These are phyloP conservation scores for Chaetomium tenue DNA, from an alignment of 495 filamentous ascomycete species.

Conservation along the genomic window DNA sequence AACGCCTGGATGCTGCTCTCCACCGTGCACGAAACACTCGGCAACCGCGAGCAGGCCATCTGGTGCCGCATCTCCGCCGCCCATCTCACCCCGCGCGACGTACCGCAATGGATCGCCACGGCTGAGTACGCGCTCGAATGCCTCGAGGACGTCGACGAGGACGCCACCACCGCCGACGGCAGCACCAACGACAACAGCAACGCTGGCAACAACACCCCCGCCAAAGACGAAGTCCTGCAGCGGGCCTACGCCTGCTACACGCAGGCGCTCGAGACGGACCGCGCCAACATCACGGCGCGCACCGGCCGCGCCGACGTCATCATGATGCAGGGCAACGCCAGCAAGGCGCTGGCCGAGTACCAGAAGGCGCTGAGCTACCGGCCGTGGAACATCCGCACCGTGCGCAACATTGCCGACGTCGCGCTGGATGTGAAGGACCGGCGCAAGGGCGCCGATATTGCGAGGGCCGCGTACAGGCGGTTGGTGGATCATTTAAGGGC, in stretches of 20 bases:
- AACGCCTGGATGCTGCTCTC: conserved; percentile 73
- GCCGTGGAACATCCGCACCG: conserved; percentile 59
- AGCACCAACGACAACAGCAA: too few species aligned
- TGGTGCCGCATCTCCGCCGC: conserved; percentile 68
- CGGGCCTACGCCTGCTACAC: conserved; percentile 68
- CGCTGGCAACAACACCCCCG: conserved; percentile 35
- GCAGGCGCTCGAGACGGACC: conserved; percentile 63
- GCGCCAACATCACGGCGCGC: conserved; percentile 48
- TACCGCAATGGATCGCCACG: conserved; percentile 64
- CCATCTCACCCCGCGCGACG: conserved; percentile 66
- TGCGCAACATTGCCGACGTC: conserved; percentile 63
- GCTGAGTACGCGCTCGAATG: conserved; percentile 60
- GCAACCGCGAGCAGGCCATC: conserved; percentile 64
- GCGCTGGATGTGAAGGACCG: conserved; percentile 58
- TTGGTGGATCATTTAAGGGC: conserved; percentile 55
- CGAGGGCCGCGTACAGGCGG: conserved; percentile 58
- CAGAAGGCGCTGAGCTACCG: conserved; percentile 56
- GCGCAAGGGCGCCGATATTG: conserved; percentile 46
- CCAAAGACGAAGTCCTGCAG: conserved; percentile 48
- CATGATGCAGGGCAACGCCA: conserved; percentile 49
- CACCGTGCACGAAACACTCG: conserved; percentile 66
- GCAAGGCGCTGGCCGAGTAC: conserved; percentile 62
- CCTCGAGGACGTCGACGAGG: conserved; percentile 54
- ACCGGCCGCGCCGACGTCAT: conserved; percentile 37
- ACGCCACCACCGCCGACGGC: too few species aligned